phyloP scores from a whole-genome alignment of 768 basidiomycete genomes.

The Lentinula aciculospora region DNA sequence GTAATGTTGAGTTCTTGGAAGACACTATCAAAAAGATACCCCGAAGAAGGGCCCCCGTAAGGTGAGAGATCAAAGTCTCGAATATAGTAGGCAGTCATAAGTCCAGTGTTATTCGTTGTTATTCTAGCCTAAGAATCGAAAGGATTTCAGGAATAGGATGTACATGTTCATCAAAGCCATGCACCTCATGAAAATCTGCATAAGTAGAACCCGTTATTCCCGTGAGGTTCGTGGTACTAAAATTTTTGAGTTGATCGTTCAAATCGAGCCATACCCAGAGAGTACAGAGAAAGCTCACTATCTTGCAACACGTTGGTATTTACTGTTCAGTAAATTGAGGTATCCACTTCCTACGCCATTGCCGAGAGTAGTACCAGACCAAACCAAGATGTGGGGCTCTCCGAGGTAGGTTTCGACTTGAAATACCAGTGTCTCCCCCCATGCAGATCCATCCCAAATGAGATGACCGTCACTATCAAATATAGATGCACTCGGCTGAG shows the following conservation, averaged over 20 bases:
- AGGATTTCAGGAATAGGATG: background rate
- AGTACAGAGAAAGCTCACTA: background rate
- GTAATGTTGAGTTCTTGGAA: background rate
- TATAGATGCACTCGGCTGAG: background rate
- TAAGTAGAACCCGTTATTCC: background rate
- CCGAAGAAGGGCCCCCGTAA: background rate
- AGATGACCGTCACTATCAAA: background rate
- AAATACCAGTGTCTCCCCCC: background rate
- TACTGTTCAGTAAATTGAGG: background rate
- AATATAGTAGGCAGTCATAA: background rate
- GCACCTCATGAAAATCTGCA: constrained; percentile 4
- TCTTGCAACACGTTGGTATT: background rate
- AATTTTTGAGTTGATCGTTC: background rate
- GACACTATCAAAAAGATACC: constrained; percentile 1
- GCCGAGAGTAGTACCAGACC: background rate
- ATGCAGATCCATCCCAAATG: background rate
- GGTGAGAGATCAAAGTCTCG: background rate
- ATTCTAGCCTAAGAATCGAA: background rate
- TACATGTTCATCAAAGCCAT: background rate
- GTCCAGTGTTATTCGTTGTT: background rate
- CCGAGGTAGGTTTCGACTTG: background rate
- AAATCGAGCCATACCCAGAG: background rate
- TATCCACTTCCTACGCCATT: constrained; percentile 1
- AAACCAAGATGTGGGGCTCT: background rate
- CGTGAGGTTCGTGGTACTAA: background rate